Evolutionary conservation across 169 alveolate genomes (phyloP).

Genomic region (Plasmodium knowlesi): DNA sequence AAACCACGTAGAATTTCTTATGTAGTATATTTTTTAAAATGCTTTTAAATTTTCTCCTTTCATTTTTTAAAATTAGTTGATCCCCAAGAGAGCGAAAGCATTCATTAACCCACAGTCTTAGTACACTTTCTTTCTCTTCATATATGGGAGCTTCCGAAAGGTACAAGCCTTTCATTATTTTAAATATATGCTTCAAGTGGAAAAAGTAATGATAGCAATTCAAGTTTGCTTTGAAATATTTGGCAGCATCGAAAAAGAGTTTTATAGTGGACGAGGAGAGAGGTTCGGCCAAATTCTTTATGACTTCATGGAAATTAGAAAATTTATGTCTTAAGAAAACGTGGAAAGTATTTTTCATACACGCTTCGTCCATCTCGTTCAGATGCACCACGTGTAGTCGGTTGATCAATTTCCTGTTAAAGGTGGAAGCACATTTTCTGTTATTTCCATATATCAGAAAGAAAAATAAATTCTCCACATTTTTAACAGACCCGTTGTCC

Average conservation of each 20-base stretch:
- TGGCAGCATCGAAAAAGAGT: slow-evolving; percentile 45
- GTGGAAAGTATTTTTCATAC: slow-evolving; percentile 57
- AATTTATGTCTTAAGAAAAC: slow-evolving; percentile 71
- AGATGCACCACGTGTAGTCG: slow-evolving; percentile 48
- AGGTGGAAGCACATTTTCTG: slow-evolving; percentile 49
- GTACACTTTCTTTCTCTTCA: slow-evolving; percentile 75
- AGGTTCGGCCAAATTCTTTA: slow-evolving; percentile 69
- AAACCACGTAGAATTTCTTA: slow-evolving; percentile 64
- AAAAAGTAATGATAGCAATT: slow-evolving; percentile 74
- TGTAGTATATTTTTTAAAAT: slow-evolving; percentile 71
- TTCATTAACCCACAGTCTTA: slow-evolving; percentile 73
- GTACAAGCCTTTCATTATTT: slow-evolving; percentile 70
- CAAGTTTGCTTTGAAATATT: slow-evolving; percentile 67
- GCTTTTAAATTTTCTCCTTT: slow-evolving; percentile 52
- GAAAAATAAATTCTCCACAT: slow-evolving; percentile 69
- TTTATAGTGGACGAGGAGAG: slow-evolving; percentile 53
- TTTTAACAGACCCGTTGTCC: slow-evolving; percentile 47
- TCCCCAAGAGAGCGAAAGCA: slow-evolving; percentile 65
- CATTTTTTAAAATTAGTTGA: slow-evolving; percentile 54
- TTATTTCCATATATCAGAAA: slow-evolving; percentile 73
- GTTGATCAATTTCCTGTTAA: slow-evolving; percentile 63
- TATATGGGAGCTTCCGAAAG: slow-evolving; percentile 74
- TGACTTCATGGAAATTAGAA: slow-evolving; percentile 73
- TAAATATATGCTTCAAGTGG: slow-evolving; percentile 63
- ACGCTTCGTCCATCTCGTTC: slow-evolving; percentile 72